Conservation (phyloP, 352 stramenopile species). For the Globisporangium nunn region DNA sequence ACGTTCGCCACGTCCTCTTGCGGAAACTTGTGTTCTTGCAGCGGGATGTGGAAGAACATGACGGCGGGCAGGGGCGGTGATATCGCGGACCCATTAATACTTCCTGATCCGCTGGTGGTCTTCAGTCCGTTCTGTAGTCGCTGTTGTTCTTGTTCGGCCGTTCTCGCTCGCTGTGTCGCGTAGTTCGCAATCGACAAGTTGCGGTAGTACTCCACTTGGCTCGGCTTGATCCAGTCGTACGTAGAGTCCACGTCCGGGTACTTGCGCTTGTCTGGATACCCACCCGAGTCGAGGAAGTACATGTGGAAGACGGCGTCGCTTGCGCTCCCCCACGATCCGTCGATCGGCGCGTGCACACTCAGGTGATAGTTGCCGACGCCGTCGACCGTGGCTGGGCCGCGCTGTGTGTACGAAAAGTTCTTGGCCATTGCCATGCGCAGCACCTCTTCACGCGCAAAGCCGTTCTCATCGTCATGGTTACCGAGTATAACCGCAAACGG, state of each 20-base stretch:
- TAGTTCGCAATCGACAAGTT: slow-evolving; percentile 16
- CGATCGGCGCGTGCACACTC: slow-evolving; percentile 27
- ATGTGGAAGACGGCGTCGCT: slow-evolving; percentile 43
- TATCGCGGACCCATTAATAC: too few relatives aligned
- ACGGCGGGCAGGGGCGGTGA: slow-evolving; percentile 38
- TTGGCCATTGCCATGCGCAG: slow-evolving; percentile 25
- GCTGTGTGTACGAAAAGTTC: slow-evolving; percentile 38
- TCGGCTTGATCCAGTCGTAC: slow-evolving; percentile 46
- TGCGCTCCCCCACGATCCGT: slow-evolving; percentile 27
- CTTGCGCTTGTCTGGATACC: slow-evolving; percentile 19
- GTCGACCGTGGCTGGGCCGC: slow-evolving; percentile 31
- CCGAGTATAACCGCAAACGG: slow-evolving; percentile 20
- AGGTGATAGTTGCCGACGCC: slow-evolving; percentile 67
- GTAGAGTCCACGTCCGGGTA: slow-evolving; percentile 20
- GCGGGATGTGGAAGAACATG: slow-evolving; percentile 63
- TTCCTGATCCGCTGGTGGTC: too few relatives aligned
- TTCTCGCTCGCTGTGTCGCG: too few relatives aligned
- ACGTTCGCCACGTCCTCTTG: too few relatives aligned
- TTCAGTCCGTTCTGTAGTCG: too few relatives aligned
- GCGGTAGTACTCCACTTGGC: slow-evolving; percentile 36
- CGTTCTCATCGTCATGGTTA: slow-evolving; percentile 25
- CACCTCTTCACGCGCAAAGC: slow-evolving; percentile 35
- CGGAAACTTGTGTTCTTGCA: too few relatives aligned
- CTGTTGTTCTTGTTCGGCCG: too few relatives aligned
- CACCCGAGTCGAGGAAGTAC: slow-evolving; percentile 65